These are phyloP conservation scores for Scheffersomyces amazonensis DNA, from an alignment of 805 yeast species.

Conservation along the genomic window DNA sequence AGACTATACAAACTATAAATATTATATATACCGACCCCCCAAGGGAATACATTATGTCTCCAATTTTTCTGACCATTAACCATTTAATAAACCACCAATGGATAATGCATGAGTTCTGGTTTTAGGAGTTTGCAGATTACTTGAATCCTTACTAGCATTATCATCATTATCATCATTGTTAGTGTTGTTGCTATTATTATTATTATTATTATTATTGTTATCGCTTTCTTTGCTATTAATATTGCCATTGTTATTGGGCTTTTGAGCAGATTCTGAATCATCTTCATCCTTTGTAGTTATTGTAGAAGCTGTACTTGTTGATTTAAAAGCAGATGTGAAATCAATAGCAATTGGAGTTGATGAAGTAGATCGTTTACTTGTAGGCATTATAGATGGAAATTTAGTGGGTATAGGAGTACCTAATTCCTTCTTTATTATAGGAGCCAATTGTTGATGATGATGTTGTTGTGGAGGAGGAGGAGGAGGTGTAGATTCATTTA, in stretches of 20 bases:
- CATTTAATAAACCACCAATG: slow-evolving; percentile 39
- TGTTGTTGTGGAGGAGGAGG: not conserved
- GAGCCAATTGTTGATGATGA: not conserved
- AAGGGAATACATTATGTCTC: too few species aligned
- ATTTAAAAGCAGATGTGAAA: slow-evolving; percentile 14
- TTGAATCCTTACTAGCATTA: slow-evolving; percentile 4
- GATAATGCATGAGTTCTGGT: slow-evolving; percentile 25
- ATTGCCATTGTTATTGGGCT: too few species aligned
- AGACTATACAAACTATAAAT: too few species aligned
- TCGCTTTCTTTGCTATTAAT: too few species aligned
- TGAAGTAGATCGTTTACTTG: not conserved
- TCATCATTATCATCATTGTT: too few species aligned
- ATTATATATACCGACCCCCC: too few species aligned
- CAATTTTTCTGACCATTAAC: slow-evolving; percentile 2
- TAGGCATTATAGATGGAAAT: not conserved
- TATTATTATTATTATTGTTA: slow-evolving; percentile 7
- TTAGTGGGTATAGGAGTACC: not conserved
- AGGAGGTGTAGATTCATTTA: not conserved
- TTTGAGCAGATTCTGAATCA: not conserved
- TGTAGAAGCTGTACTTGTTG: not conserved
- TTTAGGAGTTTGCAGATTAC: too few species aligned
- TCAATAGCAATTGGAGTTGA: slow-evolving; percentile 17
- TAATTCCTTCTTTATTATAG: not conserved
- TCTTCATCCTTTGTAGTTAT: slow-evolving; percentile 1
- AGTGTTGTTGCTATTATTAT: slow-evolving; percentile 4